Base-by-base conservation (phyloP, 1,284 basidiomycete genomes). In the Sparassis latifolia region DNA sequence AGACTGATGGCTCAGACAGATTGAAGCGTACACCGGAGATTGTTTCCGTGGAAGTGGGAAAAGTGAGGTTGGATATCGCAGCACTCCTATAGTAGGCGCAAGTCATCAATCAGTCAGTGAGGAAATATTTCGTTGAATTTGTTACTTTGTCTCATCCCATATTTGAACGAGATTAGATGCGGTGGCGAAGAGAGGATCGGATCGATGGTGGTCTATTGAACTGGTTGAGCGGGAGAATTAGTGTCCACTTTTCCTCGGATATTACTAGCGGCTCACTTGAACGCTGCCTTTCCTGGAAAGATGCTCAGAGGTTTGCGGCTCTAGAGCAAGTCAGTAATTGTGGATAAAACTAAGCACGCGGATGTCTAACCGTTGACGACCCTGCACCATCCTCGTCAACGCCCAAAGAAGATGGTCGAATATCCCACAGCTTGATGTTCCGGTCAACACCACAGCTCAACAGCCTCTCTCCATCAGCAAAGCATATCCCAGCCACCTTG, bases 81-180 rank as follows among this genome's bases (percentile, higher is more conserved):
- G 84, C 80, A 53, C 77, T 90, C 73, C 77, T 85, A 49, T 10
- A 48, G 32, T 5, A 39, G 20, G 20, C 20, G 20, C 20, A 20
- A 20, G 20, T 20, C 20, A 20, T 20, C 20, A 20, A 20, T 20
- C 20, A 20, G 20, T 20, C 20, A 20, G 20, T 20, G 20, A 20
- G 20, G 20, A 20, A 20, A 20, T 20, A 20, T 20, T 20, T 20
- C 20, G 20, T 20, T 20, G 20, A 20, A 20, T 20, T 20, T 20
- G 20, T 28, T 56, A 90, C 84, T 92, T 92, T 44, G 88, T 94
- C 69, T 98, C 90, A 62, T 99, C 97, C 97, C 97, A 99, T 58
- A 98, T 78, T 66, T 99, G 96, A 9, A 99, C 94, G 30, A 82
- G 78, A 61, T 88, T 92, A 1, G 93, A 96, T 2, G 93, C 94